Evolutionary conservation across 768 basidiomycete species (phyloP).

Genomic region (Cystobasidium onofrii): DNA sequence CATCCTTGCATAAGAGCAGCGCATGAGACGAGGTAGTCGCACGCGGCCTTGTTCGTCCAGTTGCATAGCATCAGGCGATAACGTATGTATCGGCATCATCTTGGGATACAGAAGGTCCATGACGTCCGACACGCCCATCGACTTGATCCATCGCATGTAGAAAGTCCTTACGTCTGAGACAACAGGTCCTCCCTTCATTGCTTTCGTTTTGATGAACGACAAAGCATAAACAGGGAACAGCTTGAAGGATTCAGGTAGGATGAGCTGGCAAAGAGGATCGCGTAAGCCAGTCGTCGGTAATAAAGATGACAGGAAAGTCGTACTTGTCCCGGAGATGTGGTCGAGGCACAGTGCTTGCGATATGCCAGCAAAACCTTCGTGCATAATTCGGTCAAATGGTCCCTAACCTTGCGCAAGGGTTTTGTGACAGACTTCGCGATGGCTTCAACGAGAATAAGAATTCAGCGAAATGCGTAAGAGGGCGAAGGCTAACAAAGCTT

Average conservation of each 20-base stretch:
- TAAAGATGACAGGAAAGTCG: constrained; percentile 31
- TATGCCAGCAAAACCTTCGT: constrained; percentile 75
- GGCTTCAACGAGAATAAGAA: constrained; percentile 52
- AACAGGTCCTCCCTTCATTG: constrained; percentile 90
- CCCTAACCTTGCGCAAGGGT: constrained; percentile 66
- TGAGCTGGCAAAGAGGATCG: constrained; percentile 55
- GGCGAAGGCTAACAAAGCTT: constrained; percentile 36
- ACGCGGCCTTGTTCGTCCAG: constrained; percentile 59
- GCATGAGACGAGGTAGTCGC: constrained; percentile 66
- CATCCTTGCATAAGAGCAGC: constrained; percentile 78
- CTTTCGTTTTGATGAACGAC: constrained; percentile 76
- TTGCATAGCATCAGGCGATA: constrained; percentile 62
- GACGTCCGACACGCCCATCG: constrained; percentile 60
- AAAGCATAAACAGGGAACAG: constrained; percentile 72
- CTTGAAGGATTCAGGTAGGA: constrained; percentile 88
- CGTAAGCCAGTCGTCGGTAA: background rate
- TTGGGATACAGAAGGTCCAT: constrained; percentile 80
- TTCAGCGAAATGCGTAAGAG: background rate
- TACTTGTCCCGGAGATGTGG: constrained; percentile 71
- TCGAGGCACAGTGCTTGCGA: constrained; percentile 73
- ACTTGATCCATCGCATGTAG: constrained; percentile 65
- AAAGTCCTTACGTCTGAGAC: constrained; percentile 89
- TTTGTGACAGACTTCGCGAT: constrained; percentile 58
- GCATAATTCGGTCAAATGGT: constrained; percentile 74
- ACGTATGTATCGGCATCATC: constrained; percentile 76